Base-by-base conservation (phyloP, 306 rosid species). In the Fragaria nilgerrensis region DNA sequence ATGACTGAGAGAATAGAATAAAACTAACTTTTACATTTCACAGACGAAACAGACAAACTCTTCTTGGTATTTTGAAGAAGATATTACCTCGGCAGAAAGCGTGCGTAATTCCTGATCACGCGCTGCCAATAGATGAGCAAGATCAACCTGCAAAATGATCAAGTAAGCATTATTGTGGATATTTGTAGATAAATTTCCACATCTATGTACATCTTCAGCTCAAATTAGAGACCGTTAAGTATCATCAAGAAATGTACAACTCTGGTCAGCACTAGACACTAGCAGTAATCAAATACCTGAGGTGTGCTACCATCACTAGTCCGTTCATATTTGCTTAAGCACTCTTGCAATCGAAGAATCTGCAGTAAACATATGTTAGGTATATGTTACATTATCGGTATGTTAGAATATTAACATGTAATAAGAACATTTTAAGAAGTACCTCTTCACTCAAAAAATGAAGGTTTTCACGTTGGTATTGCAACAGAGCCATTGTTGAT, bases 401-500 rank as follows among this genome's bases (percentile, higher is more conserved):
- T 2, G 1, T 19, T 34, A 37, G 6, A 65, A 15, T 7, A 17
- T 36, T 37, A 36, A 2, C 17, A 65, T 17, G 70, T 8, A 36
- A 2, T 7, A 17, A 2, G 8, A 13, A 34, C 45, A 64, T 36
- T 16, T 64, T 64, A 3, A 62, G 68, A 34, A 65, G 47, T 86
- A 96, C 99, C 98, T 96, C 99, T 86, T 96, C 98, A 56, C 97
- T 96, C 86, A 96, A 77, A 79, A 92, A 96, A 88, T 96, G 99
- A 85, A 96, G 98, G 82, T 92, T 96, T 87, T 96, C 96, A 63
- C 98, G 97, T 83, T 96, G 99, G 74, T 96, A 96, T 86, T 96
- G 99, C 89, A 96, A 84, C 85, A 96, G 82, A 84, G 99, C 99
- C 99, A 96, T 96, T 96, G 99, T 83, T 96, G 97, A 91, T 96